These are phyloP conservation scores for Aspergillus costaricaensis DNA, from an alignment of 2,329 filamentous ascomycete genomes.

Conservation along the genomic window DNA sequence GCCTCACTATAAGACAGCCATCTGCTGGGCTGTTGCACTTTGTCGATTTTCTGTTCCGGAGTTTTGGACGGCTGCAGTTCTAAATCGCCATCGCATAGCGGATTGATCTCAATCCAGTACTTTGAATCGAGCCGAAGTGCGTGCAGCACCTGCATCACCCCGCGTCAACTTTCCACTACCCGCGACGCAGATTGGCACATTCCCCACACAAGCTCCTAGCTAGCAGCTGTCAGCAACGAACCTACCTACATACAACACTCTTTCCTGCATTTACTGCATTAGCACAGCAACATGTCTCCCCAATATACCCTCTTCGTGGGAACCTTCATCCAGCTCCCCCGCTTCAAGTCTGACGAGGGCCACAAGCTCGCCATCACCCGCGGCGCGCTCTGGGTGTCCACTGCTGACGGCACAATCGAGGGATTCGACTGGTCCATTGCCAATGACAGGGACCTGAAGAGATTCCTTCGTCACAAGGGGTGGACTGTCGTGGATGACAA, in stretches of 20 bases:
- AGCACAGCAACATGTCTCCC: conserved; percentile 14
- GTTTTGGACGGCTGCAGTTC: background rate
- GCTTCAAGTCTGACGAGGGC: conserved; percentile 43
- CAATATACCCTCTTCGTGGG: conserved; percentile 57
- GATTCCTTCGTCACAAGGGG: conserved; percentile 35
- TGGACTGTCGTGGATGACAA: conserved; percentile 26
- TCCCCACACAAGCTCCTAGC: background rate
- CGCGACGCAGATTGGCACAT: background rate
- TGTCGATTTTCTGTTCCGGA: background rate
- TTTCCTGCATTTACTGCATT: background rate
- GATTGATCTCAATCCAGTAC: too few species aligned
- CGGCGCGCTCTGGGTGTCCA: conserved; percentile 45
- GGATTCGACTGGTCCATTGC: conserved; percentile 37
- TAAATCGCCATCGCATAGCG: background rate
- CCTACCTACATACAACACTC: background rate
- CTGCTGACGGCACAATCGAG: conserved; percentile 35
- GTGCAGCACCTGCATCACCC: background rate
- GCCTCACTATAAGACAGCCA: conserved; percentile 5
- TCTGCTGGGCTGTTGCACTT: background rate
- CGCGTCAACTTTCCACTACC: background rate
- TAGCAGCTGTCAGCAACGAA: background rate
- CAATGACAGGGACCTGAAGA: conserved; percentile 27
- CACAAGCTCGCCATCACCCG: conserved; percentile 56
- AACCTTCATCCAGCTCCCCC: conserved; percentile 61
- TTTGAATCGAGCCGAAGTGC: background rate